Base-by-base conservation (phyloP, 2,329 filamentous ascomycete species). In the Alternaria angustiovoidea region DNA sequence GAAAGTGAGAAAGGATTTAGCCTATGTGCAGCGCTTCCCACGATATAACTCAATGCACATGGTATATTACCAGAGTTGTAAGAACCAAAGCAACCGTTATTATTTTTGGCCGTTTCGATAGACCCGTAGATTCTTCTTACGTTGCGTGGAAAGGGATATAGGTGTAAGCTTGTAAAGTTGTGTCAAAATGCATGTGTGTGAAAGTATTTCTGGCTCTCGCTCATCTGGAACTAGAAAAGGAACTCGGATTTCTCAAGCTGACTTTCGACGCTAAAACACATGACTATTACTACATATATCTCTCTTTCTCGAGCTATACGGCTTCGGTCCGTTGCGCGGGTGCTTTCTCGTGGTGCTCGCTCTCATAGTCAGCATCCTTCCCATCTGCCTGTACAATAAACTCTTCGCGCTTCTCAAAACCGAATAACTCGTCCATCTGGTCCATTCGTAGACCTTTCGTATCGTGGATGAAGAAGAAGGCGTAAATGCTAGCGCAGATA, bases 381-480 rank as follows among this genome's bases (percentile, higher is more conserved):
- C n/a, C 20, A 11, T 51, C 54, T 7, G 47, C 54, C 28, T 60
- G 26, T n/a, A 11, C 7, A 4, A 57, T 34, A 22, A 56, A 53
- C 39, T 64, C 59, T 34, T 63, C 54, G 49, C 67, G 61, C 51
- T 62, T 64, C 41, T 67, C 70, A 20, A 73, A 75, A 5, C 77
- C 77, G 60, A 79, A 79, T 18, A 79, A 43, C 8, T 69, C 61
- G 51, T 79, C 77, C 73, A 80, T 79, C 63, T 79, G 75, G 39
- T 79, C 78, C 43, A 77, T 68, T 3, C 74, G 67, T 28, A 79
- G 53, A 8, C 78, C 77, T 52, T 79, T 79, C 1, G 78, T 80
- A 63, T 80, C 78, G 30, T 75, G 75, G 32, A 79, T 77, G 62
- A 75, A 79, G 66, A 81, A 80, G 64, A 69, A 81, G 1, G 78